Conservation (phyloP, 148 eudicot genomes). For the Chenopodium quinoa region DNA sequence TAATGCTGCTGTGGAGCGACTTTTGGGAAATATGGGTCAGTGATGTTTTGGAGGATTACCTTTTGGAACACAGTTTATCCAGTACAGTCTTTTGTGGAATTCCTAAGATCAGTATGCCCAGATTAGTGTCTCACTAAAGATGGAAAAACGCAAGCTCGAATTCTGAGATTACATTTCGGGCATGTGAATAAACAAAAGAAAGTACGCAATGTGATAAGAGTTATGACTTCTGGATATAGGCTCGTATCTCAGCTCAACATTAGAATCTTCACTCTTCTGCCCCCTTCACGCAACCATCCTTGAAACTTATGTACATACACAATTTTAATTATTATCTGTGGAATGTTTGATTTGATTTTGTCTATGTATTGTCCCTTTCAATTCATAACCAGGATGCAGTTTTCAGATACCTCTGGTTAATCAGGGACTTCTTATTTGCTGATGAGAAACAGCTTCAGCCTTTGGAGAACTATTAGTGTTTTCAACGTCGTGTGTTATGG, state of each 20-base stretch:
- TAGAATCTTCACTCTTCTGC: conserved; percentile 17
- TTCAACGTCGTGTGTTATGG: background rate
- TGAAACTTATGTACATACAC: conserved; percentile 43
- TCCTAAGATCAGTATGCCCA: conserved; percentile 29
- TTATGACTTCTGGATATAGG: conserved; percentile 33
- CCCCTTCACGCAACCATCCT: background rate
- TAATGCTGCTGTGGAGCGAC: conserved; percentile 91
- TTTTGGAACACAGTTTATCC: background rate
- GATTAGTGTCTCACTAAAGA: conserved; percentile 32
- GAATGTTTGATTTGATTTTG: conserved; percentile 28
- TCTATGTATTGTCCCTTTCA: conserved; percentile 3
- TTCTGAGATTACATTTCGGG: conserved; percentile 28
- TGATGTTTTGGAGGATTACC: conserved; percentile 25
- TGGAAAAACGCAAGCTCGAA: conserved; percentile 29
- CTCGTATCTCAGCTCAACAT: conserved; percentile 27
- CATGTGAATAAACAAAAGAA: conserved; percentile 36
- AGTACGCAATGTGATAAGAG: conserved; percentile 23
- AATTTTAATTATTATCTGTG: conserved; percentile 29
- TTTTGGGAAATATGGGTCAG: conserved; percentile 71
- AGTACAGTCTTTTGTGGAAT: conserved; percentile 24
- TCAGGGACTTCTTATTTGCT: background rate
- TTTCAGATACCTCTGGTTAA: background rate
- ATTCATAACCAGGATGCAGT: conserved; percentile 1
- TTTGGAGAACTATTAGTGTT: background rate
- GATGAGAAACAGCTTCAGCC: conserved; percentile 5